These are phyloP conservation scores for Pythium guiyangense DNA, from an alignment of 352 stramenopile species.

Conservation along the genomic window DNA sequence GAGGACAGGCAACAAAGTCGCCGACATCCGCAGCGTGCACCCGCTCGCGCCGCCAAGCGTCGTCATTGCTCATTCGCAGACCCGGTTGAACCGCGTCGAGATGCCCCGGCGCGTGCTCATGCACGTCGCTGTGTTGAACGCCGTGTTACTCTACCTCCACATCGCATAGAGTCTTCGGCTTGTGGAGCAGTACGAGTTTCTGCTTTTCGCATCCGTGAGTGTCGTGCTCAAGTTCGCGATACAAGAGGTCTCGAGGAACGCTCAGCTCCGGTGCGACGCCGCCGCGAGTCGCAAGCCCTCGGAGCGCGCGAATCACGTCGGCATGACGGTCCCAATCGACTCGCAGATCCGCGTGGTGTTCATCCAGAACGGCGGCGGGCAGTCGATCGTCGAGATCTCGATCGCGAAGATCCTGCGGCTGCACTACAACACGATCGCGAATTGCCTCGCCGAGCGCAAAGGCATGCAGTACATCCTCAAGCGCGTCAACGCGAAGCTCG, in stretches of 20 bases:
- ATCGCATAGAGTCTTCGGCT: conserved; percentile 14
- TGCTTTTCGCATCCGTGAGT: conserved; percentile 21
- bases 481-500: conserved; percentile 30
- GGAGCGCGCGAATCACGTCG: conserved; percentile 16
- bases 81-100: not conserved
- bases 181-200: conserved; percentile 17
- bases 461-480: conserved; percentile 23
- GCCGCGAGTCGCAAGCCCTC: conserved; percentile 12
- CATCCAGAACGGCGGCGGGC: conserved; percentile 14
- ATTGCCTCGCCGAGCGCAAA: conserved; percentile 16
- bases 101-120: not conserved
- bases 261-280: conserved; percentile 12
- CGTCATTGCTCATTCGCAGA: not conserved
- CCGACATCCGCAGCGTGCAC: not conserved
- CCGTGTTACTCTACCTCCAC: conserved; percentile 22
- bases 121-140: conserved; percentile 12
- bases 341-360: conserved; percentile 31
- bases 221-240: conserved; percentile 25
- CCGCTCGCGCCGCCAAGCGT: too few species aligned
- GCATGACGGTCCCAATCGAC: conserved; percentile 29
- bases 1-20: not conserved
- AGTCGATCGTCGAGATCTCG: conserved; percentile 15
- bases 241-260: conserved; percentile 22
- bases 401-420: conserved; percentile 28
- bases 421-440: conserved; percentile 16